Base-by-base conservation (phyloP, 225 moss, liverwort and hornwort species). In the Physcomitrium patens region DNA sequence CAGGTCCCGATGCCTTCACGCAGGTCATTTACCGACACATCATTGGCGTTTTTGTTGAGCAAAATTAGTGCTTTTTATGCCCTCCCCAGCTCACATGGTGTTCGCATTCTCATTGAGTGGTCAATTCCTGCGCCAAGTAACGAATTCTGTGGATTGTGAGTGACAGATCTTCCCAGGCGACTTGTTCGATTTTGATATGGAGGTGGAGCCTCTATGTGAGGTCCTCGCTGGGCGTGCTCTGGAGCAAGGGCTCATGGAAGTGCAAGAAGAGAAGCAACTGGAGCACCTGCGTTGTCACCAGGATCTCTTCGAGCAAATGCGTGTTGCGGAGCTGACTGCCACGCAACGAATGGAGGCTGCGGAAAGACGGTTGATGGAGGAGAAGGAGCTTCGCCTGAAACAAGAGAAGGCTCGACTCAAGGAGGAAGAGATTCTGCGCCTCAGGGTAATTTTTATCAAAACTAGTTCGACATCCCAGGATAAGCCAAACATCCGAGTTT, bases 241-340 rank as follows among this genome's bases (percentile, higher is more conserved):
- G 47, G 95, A 99, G 63, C 99, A 99, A 86, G 93, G 95, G 3
- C 77, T 99, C 1, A 92, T 99, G 93, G 95, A 99, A 80, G 90
- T 99, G 31, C 95, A 91, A 87, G 99, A 99, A 66, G 99, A 95
- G 56, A 90, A 89, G 42, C 95, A 99, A 66, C 74, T 99, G 13
- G 93, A 87, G 12, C 93, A 84, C 5, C 87, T 95, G 53, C 88
- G 89, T 52, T 88, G 78, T 75, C 92, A 99, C 73, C 95, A 99
- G 95, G 92, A 93, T 73, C 81, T 90, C 55, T 95, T 95, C 86
- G 99, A 99, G 69, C 95, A 95, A 81, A 91, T 99, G 71, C 81
- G 91, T 10, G 87, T 99, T 67, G 95, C 92, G 0, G 99, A 99
- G 77, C 86, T 99, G 4, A 70, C 72, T 0, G 91, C 99, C 26